Base-by-base conservation (phyloP, 2,329 filamentous ascomycete genomes). In the Aquanectria penicillioides region DNA sequence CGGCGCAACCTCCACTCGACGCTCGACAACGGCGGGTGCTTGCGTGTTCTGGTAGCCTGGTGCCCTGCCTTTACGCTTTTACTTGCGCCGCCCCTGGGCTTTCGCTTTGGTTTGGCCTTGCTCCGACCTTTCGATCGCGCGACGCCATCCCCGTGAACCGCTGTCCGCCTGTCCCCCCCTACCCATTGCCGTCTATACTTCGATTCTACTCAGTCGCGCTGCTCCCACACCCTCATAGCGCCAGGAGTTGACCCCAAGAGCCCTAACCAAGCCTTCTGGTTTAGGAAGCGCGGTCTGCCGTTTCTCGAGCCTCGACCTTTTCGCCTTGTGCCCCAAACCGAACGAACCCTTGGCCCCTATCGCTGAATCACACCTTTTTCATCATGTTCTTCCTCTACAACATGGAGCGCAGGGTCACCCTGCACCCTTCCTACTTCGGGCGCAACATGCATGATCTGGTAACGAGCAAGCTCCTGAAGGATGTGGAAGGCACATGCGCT, bases 381-480 rank as follows among this genome's bases (percentile, higher is more conserved):
- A 57, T 44, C 69, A 99, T 99, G 95, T 99, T 98, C 79, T 99
- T 99, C 82, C 91, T 99, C 66, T 93, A 97, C 79, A 94, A 97
- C 74, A 90, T 98, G 78, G 93, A 97, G 80, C 93, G 94, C 74
- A 90, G 92, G 73, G 94, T 98, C 71, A 94, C 93, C 69, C 86
- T 99, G 72, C 95, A 99, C 74, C 95, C 95, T 23, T 98, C 94
- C 11, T 99, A 96, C 81, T 98, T 99, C 75, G 94, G 94, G 57
- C 90, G 92, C 63, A 93, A 95, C 74, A 96, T 97, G 83, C 90
- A 94, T 70, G 91, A 96, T 68, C 89, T 97, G 70, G 91, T 99
- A 34, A 94, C 91, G 48, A 90, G 91, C 68, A 93, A 94, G 77
- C 87, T 99, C 23, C 86, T 97, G 65, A 90, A 92, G 73, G 94